Evolutionary conservation across 140 eudicot species (phyloP), one percentile per base, ranked within the genome.

Genomic region (Erigeron philadelphicus): DNA sequence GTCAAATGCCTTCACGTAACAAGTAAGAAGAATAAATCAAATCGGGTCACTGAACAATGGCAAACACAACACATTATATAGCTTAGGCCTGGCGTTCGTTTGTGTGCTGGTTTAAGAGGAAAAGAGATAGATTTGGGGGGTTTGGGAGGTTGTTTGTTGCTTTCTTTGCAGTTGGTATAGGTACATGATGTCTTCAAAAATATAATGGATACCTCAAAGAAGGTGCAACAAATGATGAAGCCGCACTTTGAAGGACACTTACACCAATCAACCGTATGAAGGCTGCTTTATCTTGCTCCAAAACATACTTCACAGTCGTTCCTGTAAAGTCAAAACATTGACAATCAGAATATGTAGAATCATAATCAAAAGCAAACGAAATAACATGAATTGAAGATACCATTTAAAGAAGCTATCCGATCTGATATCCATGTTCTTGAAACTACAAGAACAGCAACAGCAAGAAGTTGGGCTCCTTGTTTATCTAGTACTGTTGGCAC

Each of bases 151-250:
- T 31, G 38, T 31, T 31, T 31, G 38, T 31, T 31, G 4, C 38
- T 31, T 31, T 4, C 38, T 31, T 31, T 31, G 5, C 3, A 31
- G 5, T 31, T 31, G 0, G 38, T 1, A 7, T 53, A 53, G 3
- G 59, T 15, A 71, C 73, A 61, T 76, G 69, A 72, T 70, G 19
- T 18, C 45, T 9, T 54, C 9, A 75, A 43, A 54, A 23, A 40
- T 41, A 63, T 21, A 15, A 58, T 69, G 64, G 53, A 75, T 80
- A 93, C 98, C 96, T 93, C 79, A 93, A 75, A 42, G 98, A 93
- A 69, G 98, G 98, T 23, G 98, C 98, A 57, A 89, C 81, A 68
- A 93, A 93, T 62, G 98, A 93, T 23, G 98, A 93, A 73, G 98
- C 98, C 23, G 94, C 96, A 85, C 98, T 93, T 67, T 93, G 98